A percentile compares a stretch with the other conserved stretches of the same genome.
Evolutionary conservation across 495 filamentous ascomycete genomes (phyloP).

Genomic region (Geopyxis carbonaria): DNA sequence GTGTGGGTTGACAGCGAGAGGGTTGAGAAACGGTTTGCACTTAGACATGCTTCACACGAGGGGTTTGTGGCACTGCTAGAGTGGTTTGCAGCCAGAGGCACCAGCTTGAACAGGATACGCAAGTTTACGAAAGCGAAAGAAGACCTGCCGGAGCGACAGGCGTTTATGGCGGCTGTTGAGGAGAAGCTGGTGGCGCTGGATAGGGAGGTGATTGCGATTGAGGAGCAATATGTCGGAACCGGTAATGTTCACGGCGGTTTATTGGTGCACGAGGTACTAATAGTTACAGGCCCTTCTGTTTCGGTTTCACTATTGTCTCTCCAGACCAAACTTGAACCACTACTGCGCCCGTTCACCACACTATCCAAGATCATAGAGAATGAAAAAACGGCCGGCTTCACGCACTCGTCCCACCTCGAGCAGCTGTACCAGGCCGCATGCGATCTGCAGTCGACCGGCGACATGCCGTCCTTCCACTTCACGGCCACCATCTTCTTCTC

Average conservation of each 20-base stretch:
- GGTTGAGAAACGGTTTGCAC: constrained; percentile 18
- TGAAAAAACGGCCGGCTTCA: constrained; percentile 27
- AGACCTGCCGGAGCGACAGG: constrained; percentile 15
- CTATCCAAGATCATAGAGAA: constrained; percentile 35
- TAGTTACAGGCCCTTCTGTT: constrained; percentile 2
- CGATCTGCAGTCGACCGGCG: constrained; percentile 49
- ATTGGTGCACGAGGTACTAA: too few relatives aligned
- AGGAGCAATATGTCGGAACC: constrained; percentile 33
- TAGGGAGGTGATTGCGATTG: constrained; percentile 28
- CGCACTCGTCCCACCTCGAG: constrained; percentile 51
- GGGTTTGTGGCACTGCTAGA: constrained; percentile 20
- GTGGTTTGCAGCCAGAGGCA: constrained; percentile 25
- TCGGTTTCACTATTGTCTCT: constrained; percentile 38
- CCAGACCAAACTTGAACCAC: constrained; percentile 39
- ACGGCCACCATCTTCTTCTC: constrained; percentile 57
- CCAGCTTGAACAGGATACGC: constrained; percentile 28
- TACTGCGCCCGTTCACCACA: constrained; percentile 36
- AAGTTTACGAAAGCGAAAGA: constrained; percentile 23
- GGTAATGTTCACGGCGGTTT: not conserved
- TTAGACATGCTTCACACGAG: constrained; percentile 25
- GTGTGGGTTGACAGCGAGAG: constrained; percentile 8
- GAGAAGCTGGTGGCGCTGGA: constrained; percentile 31
- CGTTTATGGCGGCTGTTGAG: constrained; percentile 23
- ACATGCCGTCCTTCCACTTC: constrained; percentile 39
- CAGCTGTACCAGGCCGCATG: constrained; percentile 52